A percentile compares a stretch with the other conserved stretches of the same genome.
Conservation (phyloP, 1,284 basidiomycete genomes). For the Malassezia furfur region DNA sequence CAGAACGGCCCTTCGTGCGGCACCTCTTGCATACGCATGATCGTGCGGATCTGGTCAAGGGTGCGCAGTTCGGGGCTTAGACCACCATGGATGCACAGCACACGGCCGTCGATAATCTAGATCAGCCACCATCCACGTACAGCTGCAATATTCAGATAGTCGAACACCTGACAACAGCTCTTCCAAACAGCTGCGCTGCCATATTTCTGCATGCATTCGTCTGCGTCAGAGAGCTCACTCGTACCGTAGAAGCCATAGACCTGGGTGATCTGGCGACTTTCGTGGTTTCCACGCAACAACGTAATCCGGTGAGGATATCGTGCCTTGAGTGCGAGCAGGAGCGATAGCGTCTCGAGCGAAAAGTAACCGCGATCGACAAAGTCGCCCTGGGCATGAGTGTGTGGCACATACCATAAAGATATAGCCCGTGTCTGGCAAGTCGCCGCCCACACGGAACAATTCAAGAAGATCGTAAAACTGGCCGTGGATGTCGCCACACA, state of each 20-base stretch:
- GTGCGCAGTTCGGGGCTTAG: slow-evolving; percentile 84
- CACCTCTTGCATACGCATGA: slow-evolving; percentile 85
- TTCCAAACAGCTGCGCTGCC: slow-evolving; percentile 61
- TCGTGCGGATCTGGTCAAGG: slow-evolving; percentile 57
- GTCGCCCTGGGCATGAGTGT: slow-evolving; percentile 61
- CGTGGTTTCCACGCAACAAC: slow-evolving; percentile 84
- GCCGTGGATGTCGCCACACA: slow-evolving; percentile 88
- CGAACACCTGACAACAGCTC: slow-evolving; percentile 70
- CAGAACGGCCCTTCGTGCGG: slow-evolving; percentile 97
- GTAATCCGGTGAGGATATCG: slow-evolving; percentile 87
- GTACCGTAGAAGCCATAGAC: slow-evolving; percentile 94
- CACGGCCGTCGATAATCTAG: slow-evolving; percentile 83
- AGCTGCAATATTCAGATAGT: slow-evolving; percentile 83
- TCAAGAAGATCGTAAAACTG: slow-evolving; percentile 94
- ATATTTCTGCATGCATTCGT: slow-evolving; percentile 57
- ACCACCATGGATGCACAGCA: slow-evolving; percentile 79
- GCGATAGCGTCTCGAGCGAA: slow-evolving; percentile 85
- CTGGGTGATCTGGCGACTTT: slow-evolving; percentile 90
- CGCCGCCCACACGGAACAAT: slow-evolving; percentile 77
- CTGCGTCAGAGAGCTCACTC: slow-evolving; percentile 27
- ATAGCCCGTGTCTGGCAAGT: slow-evolving; percentile 79
- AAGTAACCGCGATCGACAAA: slow-evolving; percentile 96
- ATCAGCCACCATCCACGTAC: slow-evolving; percentile 53
- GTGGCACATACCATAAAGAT: slow-evolving; percentile 73
- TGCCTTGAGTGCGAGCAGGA: slow-evolving; percentile 80